Conservation (phyloP, 148 eudicot genomes). For the Hydrangea macrophylla region DNA sequence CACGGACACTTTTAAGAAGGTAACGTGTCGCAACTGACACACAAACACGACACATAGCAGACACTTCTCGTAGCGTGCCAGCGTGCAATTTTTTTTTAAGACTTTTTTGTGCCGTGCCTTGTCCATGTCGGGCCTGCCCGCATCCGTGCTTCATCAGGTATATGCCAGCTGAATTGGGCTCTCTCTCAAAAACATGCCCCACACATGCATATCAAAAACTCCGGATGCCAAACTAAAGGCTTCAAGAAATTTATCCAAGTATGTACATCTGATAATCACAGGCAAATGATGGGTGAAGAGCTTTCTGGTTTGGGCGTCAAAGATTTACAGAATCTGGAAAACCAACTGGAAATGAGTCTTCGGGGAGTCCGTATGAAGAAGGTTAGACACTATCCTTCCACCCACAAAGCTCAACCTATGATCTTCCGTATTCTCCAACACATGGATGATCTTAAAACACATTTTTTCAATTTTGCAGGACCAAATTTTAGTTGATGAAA, state of each 20-base stretch:
- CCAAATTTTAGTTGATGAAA: slow-evolving; percentile 56
- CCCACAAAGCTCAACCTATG: not conserved
- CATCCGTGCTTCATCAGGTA: not conserved
- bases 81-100: not conserved
- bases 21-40: too few species aligned
- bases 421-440: not conserved
- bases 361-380: slow-evolving; percentile 37
- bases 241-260: not conserved
- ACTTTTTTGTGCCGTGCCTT: not conserved
- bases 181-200: too few species aligned
- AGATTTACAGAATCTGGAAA: slow-evolving; percentile 44
- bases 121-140: not conserved
- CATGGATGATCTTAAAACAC: not conserved
- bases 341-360: slow-evolving; percentile 43
- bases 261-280: slow-evolving; percentile 11
- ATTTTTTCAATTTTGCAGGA: slow-evolving; percentile 37
- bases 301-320: slow-evolving; percentile 35
- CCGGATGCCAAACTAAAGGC: not conserved
- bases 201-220: not conserved
- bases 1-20: too few species aligned
- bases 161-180: not conserved
- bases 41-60: too few species aligned
- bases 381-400: slow-evolving; percentile 15
- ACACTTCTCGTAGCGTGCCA: too few species aligned
- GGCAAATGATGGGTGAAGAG: slow-evolving; percentile 44